A percentile compares a stretch with the other conserved stretches of the same genome.
phyloP scores from a whole-genome alignment of 345 rosid species.

The Ceriops tagal region DNA sequence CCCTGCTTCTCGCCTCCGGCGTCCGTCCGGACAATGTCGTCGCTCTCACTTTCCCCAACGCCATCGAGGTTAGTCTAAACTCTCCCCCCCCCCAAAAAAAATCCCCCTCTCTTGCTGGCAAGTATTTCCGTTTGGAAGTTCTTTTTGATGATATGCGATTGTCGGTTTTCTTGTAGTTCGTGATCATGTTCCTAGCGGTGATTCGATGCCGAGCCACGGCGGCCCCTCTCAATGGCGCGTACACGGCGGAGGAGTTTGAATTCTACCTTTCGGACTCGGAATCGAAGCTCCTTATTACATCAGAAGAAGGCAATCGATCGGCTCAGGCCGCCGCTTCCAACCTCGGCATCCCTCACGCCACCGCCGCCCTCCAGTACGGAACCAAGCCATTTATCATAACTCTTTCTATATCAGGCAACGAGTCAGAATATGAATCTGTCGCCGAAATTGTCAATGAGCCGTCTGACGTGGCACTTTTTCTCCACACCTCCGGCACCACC shows the following conservation, averaged over 20 bases:
- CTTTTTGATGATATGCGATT: too few relatives aligned
- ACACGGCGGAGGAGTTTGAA: conserved; percentile 71
- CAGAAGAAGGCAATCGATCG: conserved; percentile 35
- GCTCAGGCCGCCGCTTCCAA: conserved; percentile 54
- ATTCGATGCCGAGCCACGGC: conserved; percentile 61
- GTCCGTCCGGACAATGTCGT: conserved; percentile 53
- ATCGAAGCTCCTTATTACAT: conserved; percentile 48
- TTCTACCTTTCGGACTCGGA: conserved; percentile 69
- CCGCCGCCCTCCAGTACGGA: conserved; percentile 35
- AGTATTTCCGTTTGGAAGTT: neutral
- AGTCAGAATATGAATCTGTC: conserved; percentile 19
- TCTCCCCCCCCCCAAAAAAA: neutral
- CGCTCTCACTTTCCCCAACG: conserved; percentile 63
- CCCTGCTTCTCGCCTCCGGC: conserved; percentile 48
- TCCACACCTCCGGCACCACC: conserved; percentile 77
- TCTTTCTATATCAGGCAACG: conserved; percentile 27
- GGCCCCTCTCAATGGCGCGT: conserved; percentile 58
- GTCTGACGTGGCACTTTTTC: conserved; percentile 58
- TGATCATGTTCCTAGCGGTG: conserved; percentile 62
- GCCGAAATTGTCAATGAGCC: conserved; percentile 42
- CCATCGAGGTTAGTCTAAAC: conserved; percentile 50
- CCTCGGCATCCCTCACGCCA: conserved; percentile 41
- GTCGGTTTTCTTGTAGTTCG: conserved; percentile 42
- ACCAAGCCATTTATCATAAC: conserved; percentile 28
- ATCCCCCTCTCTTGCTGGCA: neutral